Conservation (phyloP, 129 eudicot species). For the Smallanthus sonchifolius region DNA sequence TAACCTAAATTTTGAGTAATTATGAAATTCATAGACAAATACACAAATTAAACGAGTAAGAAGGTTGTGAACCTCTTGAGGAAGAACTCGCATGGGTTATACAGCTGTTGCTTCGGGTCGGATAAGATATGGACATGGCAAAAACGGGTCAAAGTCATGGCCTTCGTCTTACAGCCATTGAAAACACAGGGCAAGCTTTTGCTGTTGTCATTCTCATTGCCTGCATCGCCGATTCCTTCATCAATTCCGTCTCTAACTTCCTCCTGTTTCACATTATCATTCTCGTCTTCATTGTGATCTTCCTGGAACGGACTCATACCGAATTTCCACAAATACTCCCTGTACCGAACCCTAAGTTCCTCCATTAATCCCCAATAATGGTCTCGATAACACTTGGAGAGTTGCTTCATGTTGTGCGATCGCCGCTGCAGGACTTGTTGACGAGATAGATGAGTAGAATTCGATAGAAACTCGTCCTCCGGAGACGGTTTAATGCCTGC, state of each 20-base stretch:
- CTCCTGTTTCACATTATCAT: neutral
- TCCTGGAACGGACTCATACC: conserved; percentile 39
- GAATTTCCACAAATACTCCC: conserved; percentile 51
- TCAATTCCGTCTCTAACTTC: conserved; percentile 2
- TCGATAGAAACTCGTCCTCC: conserved; percentile 32
- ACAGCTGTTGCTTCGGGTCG: conserved; percentile 53
- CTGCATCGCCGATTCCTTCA: conserved; percentile 15
- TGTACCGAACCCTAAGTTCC: conserved; percentile 36
- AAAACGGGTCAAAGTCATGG: conserved; percentile 49
- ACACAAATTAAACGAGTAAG: neutral
- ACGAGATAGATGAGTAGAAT: conserved; percentile 35
- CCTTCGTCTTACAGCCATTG: conserved; percentile 40
- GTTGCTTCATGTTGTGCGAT: conserved; percentile 31
- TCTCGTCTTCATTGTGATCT: conserved; percentile 23
- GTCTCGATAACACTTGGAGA: conserved; percentile 38
- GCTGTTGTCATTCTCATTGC: conserved; percentile 2
- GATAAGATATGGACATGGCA: conserved; percentile 46
- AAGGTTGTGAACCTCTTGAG: conserved; percentile 32
- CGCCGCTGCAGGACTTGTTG: conserved; percentile 41
- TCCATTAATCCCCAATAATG: conserved; percentile 56
- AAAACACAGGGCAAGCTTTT: conserved; percentile 28
- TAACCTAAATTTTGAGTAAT: neutral
- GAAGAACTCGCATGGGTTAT: conserved; percentile 45
- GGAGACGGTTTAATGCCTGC: conserved; percentile 16
- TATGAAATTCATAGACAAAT: neutral